Conservation (phyloP, 106 monocot species). For the Alisma plantagoaquatica region DNA sequence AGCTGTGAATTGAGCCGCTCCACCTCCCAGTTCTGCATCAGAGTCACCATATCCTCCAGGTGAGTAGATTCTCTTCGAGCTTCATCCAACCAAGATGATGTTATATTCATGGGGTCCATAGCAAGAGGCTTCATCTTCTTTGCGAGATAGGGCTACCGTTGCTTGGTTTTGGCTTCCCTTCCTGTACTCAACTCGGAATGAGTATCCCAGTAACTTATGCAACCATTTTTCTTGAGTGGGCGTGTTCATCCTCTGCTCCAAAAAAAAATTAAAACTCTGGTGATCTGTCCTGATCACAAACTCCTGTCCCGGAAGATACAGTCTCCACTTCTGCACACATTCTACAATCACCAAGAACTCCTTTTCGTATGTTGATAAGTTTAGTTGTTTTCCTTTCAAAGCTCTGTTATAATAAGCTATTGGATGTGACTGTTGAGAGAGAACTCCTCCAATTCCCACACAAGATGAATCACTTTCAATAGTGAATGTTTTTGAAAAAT, state of each 20-base stretch:
- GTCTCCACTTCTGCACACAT: slow-evolving; percentile 5
- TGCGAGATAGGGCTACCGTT: neutral
- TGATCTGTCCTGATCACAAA: slow-evolving; percentile 8
- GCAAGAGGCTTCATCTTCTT: neutral
- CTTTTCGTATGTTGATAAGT: neutral
- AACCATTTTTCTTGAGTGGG: slow-evolving; percentile 2
- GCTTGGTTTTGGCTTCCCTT: neutral
- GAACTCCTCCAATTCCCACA: neutral
- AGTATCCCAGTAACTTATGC: neutral
- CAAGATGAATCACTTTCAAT: slow-evolving; percentile 2
- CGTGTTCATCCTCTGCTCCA: neutral
- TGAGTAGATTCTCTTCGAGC: neutral
- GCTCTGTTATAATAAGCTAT: slow-evolving; percentile 3
- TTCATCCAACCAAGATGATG: neutral
- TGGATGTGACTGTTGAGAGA: neutral
- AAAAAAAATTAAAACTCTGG: neutral
- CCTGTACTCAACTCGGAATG: neutral
- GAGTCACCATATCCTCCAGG: neutral
- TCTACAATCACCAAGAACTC: slow-evolving; percentile 4
- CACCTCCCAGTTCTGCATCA: neutral
- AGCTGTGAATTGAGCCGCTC: neutral
- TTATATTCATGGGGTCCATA: neutral
- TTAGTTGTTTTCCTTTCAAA: neutral
- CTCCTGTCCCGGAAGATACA: neutral
- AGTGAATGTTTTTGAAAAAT: neutral